Evolutionary conservation across 2,329 filamentous ascomycete genomes (phyloP).

Genomic region (Penicillium sp.): DNA sequence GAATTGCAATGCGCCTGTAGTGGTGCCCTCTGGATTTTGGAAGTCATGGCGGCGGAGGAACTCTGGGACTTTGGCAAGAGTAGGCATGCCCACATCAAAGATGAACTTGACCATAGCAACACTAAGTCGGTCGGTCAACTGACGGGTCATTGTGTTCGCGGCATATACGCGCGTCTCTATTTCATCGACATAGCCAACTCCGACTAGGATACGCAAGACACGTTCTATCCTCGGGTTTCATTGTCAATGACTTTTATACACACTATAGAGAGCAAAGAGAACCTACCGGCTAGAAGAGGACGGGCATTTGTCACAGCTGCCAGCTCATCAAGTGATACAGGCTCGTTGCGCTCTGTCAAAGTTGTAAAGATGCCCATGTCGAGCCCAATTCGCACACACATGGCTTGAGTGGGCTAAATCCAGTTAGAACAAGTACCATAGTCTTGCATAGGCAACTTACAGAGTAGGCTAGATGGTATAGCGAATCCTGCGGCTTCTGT

Average conservation of each 20-base stretch:
- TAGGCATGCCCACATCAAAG: background rate
- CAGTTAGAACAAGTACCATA: background rate
- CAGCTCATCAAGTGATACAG: background rate
- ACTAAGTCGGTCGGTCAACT: background rate
- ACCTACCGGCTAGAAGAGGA: background rate
- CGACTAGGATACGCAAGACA: background rate
- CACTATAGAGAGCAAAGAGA: background rate
- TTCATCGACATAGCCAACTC: background rate
- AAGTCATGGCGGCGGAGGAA: conserved; percentile 3
- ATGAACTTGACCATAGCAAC: background rate
- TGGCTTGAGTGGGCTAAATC: background rate
- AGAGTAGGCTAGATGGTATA: background rate
- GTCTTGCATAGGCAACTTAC: background rate
- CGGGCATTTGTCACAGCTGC: background rate
- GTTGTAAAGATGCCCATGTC: background rate
- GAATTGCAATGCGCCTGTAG: conserved; percentile 22
- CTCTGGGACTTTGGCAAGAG: background rate
- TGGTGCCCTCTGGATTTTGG: conserved; percentile 12
- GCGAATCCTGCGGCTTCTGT: background rate
- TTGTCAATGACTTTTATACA: background rate
- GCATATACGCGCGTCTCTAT: background rate
- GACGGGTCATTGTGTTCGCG: background rate
- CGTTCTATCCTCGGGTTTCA: background rate
- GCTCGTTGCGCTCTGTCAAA: background rate
- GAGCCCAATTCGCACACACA: background rate